Conservation (phyloP, 2,329 filamentous ascomycete genomes). For the Sporothrix mexicana region DNA sequence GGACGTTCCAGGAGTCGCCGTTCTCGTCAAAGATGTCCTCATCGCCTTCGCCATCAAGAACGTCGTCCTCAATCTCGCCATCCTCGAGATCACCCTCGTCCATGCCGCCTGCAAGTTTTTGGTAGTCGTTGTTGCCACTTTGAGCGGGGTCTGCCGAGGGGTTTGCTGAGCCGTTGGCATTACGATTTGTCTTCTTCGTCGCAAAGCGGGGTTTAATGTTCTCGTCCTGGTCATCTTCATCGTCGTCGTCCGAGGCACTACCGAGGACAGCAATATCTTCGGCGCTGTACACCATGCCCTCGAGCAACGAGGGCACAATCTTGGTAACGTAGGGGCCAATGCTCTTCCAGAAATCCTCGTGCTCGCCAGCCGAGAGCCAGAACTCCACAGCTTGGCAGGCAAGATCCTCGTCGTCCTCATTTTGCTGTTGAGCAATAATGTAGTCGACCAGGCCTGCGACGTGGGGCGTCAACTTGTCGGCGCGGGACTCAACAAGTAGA, state of each 20-base stretch:
- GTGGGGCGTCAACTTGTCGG: conserved; percentile 88
- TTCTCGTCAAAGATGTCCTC: conserved; percentile 77
- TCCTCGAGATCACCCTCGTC: conserved; percentile 52
- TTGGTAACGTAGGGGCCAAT: conserved; percentile 79
- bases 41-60: conserved; percentile 83
- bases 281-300: conserved; percentile 95
- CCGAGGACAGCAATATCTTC: conserved; percentile 89
- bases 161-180: conserved; percentile 58
- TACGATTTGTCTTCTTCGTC: conserved; percentile 66
- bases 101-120: conserved; percentile 59
- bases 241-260: conserved; percentile 85
- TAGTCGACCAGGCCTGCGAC: conserved; percentile 89
- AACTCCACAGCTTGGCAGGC: conserved; percentile 96
- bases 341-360: conserved; percentile 76
- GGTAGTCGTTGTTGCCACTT: conserved; percentile 58
- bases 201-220: conserved; percentile 95
- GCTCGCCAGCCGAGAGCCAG: conserved; percentile 92
- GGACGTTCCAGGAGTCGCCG: conserved; percentile 90
- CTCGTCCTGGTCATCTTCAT: conserved; percentile 85
- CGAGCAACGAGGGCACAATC: conserved; percentile 87
- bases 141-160: conserved; percentile 58
- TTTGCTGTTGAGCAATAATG: conserved; percentile 86
- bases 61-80: conserved; percentile 61
- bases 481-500: conserved; percentile 85
- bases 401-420: conserved; percentile 83